A percentile compares a stretch with the other conserved stretches of the same genome.
phyloP scores from a whole-genome alignment of 495 filamentous ascomycete species.

The Aspergillus carlsbadensis region DNA sequence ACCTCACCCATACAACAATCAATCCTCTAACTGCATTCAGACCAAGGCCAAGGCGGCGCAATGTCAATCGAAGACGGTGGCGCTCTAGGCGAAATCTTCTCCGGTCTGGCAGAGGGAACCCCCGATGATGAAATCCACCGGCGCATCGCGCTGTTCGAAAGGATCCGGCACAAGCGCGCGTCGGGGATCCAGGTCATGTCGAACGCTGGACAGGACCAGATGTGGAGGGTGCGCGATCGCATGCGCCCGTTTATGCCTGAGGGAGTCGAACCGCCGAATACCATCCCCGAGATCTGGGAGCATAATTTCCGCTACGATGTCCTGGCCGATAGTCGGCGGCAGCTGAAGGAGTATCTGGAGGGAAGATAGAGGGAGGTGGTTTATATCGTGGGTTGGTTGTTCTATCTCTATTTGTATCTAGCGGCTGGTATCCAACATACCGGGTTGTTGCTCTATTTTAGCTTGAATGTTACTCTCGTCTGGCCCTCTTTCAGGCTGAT shows the following conservation, averaged over 20 bases:
- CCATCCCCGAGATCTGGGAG: background rate
- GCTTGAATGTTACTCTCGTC: background rate
- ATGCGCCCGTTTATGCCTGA: slow-evolving; percentile 1
- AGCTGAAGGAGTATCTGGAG: background rate
- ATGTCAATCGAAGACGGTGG: slow-evolving; percentile 42
- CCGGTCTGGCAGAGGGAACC: background rate
- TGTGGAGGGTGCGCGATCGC: background rate
- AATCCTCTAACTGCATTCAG: background rate
- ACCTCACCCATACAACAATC: slow-evolving; percentile 15
- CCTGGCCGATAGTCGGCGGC: background rate
- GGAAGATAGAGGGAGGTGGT: background rate
- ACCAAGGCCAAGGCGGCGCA: slow-evolving; percentile 36
- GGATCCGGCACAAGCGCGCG: slow-evolving; percentile 32
- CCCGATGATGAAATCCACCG: slow-evolving; percentile 17
- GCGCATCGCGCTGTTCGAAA: slow-evolving; percentile 34
- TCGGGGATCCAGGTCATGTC: slow-evolving; percentile 36
- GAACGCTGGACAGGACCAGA: slow-evolving; percentile 8
- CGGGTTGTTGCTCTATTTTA: slow-evolving; percentile 1
- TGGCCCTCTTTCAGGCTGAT: background rate
- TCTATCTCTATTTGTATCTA: background rate
- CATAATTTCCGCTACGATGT: slow-evolving; percentile 13
- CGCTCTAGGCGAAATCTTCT: slow-evolving; percentile 34
- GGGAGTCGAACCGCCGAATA: background rate
- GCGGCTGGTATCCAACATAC: no score
- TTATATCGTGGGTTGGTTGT: no score